A percentile compares a stretch with the other conserved stretches of the same genome.
Conservation (phyloP, 148 eudicot species). For the Chenopodium album region DNA sequence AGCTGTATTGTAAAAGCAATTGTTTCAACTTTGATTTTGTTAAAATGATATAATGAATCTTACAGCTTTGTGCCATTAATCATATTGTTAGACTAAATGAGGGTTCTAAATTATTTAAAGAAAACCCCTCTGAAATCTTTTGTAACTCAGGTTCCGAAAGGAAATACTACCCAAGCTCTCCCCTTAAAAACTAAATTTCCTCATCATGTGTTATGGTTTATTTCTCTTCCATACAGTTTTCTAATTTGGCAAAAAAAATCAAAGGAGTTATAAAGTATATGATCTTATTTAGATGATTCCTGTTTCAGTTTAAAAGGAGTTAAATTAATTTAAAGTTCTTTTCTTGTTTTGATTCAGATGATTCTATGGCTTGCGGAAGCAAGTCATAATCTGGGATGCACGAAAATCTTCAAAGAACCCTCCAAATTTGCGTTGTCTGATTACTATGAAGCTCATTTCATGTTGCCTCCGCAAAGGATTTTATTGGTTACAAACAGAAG, state of each 20-base stretch:
- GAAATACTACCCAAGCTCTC: too few relatives aligned
- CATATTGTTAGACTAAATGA: too few relatives aligned
- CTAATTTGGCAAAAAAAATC: too few relatives aligned
- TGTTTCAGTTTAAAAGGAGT: not conserved
- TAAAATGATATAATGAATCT: not conserved
- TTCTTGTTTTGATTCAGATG: constrained; percentile 56
- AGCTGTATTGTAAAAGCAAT: not conserved
- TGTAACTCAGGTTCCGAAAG: too few relatives aligned
- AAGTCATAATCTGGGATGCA: constrained; percentile 85
- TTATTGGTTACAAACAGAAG: constrained; percentile 80
- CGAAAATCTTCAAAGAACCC: constrained; percentile 94
- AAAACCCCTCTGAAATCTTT: too few relatives aligned
- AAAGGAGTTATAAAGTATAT: not conserved
- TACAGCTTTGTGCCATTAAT: not conserved
- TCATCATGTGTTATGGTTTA: too few relatives aligned
- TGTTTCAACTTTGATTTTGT: not conserved
- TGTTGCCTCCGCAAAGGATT: constrained; percentile 70
- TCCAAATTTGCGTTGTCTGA: constrained; percentile 95
- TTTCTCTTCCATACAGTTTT: too few relatives aligned
- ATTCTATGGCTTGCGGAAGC: constrained; percentile 93
- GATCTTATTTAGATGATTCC: not conserved
- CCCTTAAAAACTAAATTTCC: too few relatives aligned
- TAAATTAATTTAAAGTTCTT: not conserved
- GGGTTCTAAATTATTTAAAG: too few relatives aligned
- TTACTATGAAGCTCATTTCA: constrained; percentile 86